These are phyloP conservation scores for Vicia faba DNA, from an alignment of 306 rosid genomes.

Conservation along the genomic window DNA sequence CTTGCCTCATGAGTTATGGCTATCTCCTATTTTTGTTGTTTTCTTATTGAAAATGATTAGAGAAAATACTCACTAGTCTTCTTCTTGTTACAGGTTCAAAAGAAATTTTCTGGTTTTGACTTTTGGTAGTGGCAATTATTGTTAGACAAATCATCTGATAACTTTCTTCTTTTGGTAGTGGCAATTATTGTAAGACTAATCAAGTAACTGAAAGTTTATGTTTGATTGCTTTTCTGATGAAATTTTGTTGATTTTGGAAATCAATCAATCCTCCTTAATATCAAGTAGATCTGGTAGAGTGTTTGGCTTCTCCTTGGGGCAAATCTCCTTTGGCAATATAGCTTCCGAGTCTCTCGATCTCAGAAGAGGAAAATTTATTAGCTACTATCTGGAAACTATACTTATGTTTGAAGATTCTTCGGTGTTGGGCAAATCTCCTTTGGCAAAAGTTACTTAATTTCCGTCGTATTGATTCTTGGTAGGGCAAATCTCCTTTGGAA, in stretches of 20 bases:
- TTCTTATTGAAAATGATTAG: conserved; percentile 14
- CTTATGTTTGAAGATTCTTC: conserved; percentile 45
- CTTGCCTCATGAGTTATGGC: conserved; percentile 24
- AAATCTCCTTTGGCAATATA: conserved; percentile 87
- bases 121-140: conserved; percentile 36
- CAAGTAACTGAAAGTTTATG: conserved; percentile 29
- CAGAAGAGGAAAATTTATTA: conserved; percentile 41
- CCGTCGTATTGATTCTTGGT: conserved; percentile 36
- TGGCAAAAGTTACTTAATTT: conserved; percentile 58
- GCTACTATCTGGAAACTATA: conserved; percentile 32
- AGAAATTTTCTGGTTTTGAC: conserved; percentile 39
- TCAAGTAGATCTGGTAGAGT: conserved; percentile 30
- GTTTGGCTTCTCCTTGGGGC: conserved; percentile 55
- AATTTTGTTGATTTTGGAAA: conserved; percentile 40
- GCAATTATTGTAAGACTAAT: too few relatives aligned
- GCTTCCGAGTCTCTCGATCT: conserved; percentile 40
- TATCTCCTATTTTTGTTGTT: conserved; percentile 28
- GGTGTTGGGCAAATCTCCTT: conserved; percentile 83
- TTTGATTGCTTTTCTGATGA: conserved; percentile 40
- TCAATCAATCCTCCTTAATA: conserved; percentile 36
- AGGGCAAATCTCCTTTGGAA: too few relatives aligned
- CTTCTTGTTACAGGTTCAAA: conserved; percentile 57
- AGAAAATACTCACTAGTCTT: conserved; percentile 33
- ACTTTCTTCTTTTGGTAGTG: too few relatives aligned
- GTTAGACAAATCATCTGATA: too few relatives aligned